Conservation (phyloP, 129 eudicot genomes). For the Mikania micrantha region DNA sequence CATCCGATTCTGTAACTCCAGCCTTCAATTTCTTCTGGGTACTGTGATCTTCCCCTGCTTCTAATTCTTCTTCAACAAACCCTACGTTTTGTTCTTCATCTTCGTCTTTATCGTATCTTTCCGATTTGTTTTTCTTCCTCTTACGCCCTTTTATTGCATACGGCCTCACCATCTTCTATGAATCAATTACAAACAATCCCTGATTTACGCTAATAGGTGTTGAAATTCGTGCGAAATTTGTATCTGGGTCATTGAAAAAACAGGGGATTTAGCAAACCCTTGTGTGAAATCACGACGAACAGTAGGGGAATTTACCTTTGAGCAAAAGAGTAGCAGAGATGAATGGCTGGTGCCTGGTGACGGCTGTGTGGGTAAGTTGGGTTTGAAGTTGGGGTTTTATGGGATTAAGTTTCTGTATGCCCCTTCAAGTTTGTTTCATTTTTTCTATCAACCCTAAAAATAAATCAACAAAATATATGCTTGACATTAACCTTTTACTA, state of each 20-base stretch:
- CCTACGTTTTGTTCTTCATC: conserved; percentile 29
- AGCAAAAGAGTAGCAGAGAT: background rate
- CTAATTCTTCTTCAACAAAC: conserved; percentile 30
- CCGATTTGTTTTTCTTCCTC: conserved; percentile 55
- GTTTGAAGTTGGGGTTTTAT: background rate
- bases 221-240: background rate
- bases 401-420: background rate
- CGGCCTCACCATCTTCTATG: conserved; percentile 55
- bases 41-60: conserved; percentile 9
- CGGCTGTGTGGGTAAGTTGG: conserved; percentile 9
- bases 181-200: background rate
- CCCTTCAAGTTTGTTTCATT: background rate
- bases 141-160: conserved; percentile 65
- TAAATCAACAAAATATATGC: too few species aligned
- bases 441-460: too few species aligned
- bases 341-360: background rate
- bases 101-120: conserved; percentile 44
- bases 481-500: too few species aligned
- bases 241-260: background rate
- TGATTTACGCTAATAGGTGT: background rate
- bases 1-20: conserved; percentile 35
- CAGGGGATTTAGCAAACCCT: background rate
- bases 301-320: conserved; percentile 1
- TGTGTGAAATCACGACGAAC: background rate
- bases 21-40: conserved; percentile 32